Percentiles rank a stretch among this genome's conserved stretches.
Evolutionary conservation across 306 rosid species (phyloP).

Genomic region (Pyrus bretschneideri): DNA sequence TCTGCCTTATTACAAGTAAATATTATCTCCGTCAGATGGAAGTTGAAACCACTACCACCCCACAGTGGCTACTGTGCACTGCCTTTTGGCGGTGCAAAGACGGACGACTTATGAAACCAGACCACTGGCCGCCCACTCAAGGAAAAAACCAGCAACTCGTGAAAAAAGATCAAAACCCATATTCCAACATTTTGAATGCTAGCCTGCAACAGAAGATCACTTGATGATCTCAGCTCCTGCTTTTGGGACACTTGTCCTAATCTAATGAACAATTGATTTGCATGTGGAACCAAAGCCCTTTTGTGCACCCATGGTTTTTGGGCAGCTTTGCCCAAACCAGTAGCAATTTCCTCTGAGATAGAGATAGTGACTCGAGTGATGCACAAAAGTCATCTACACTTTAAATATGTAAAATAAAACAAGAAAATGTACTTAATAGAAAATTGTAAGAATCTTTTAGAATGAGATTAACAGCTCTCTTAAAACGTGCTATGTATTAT

Average conservation of each 20-base stretch:
- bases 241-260: conserved; percentile 3
- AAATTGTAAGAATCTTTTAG: too few species aligned
- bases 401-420: too few species aligned
- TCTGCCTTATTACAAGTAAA: not conserved
- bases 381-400: too few species aligned
- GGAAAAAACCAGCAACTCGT: conserved; percentile 11
- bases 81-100: not conserved
- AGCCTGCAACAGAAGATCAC: not conserved
- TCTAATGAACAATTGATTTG: not conserved
- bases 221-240: not conserved
- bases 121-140: not conserved
- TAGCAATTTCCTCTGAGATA: not conserved
- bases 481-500: too few species aligned
- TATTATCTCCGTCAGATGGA: not conserved
- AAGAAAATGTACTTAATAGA: too few species aligned
- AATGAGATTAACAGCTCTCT: too few species aligned
- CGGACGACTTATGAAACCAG: not conserved
- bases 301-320: conserved; percentile 48
- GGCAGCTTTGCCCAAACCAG: conserved; percentile 27
- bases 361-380: too few species aligned
- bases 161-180: not conserved
- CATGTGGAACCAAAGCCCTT: not conserved
- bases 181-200: not conserved
- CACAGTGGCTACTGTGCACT: not conserved
- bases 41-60: not conserved